Evolutionary conservation across 148 eudicot species (phyloP), one percentile per base, ranked within the genome.

Genomic region (Spergularia bocconei): DNA sequence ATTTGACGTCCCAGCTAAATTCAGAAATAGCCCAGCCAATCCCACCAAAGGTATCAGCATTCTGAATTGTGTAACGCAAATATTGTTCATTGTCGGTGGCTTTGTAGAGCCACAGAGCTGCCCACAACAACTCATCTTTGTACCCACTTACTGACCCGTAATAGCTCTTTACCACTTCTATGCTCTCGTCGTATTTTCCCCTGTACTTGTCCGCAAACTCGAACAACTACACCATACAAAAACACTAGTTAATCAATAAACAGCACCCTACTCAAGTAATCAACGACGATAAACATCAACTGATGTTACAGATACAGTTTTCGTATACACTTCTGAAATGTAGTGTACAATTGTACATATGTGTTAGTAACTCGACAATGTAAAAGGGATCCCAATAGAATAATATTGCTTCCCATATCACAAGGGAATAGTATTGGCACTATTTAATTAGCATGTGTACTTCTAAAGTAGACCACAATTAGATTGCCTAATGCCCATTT

Each of bases 1-100:
- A 91, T 78, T 91, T 91, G 29, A 89, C 97, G 20, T 91, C 97
- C 97, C 97, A 91, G 83, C 91, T 89, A 80, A 91, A 91, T 77
- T 89, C 93, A 8, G 85, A 55, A 23, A 89, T 86, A 71, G 93
- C 70, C 97, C 91, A 85, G 9, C 83, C 84, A 29, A 77, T 80
- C 21, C 88, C 88, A 51, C 91, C 88, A 61, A 87, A 77, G 12
- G 20, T 29, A 38, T 66, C 55, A 16, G 82, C 91, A 52, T 88
- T 83, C 58, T 76, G 60, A 0, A 81, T 17, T 0, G 80, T 75
- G 60, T 88, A 90, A 14, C 81, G 74, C 59, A 90, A 66, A 57
- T 87, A 90, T 1, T 72, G 19, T 10, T 47, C 21, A 41, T 77
- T 77, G 85, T 88, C 79, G 74, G 91, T 90, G 79, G 93, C 93